Percentiles rank a stretch among this genome's conserved stretches.
Evolutionary conservation across 805 yeast genomes (phyloP).

Genomic region (Yamadazyma scolyti): DNA sequence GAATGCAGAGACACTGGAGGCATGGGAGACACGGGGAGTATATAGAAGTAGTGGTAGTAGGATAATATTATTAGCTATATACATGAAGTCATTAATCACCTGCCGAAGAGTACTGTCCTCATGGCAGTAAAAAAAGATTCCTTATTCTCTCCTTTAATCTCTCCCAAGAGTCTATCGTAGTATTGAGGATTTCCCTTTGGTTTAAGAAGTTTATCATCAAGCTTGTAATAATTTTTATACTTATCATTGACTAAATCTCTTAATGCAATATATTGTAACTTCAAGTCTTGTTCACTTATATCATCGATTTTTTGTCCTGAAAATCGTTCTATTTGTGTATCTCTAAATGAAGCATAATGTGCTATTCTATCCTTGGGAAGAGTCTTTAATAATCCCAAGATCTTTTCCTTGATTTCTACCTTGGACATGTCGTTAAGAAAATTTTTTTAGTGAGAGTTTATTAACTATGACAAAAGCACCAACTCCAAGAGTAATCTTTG

Average conservation of each 20-base stretch:
- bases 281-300: conserved; percentile 47
- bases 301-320: conserved; percentile 31
- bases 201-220: conserved; percentile 59
- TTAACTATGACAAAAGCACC: conserved; percentile 16
- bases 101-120: conserved; percentile 75
- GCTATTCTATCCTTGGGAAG: conserved; percentile 68
- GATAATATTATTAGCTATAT: no score
- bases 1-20: no score
- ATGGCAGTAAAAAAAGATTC: conserved; percentile 64
- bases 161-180: conserved; percentile 66
- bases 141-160: conserved; percentile 66
- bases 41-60: no score
- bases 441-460: neutral
- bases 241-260: conserved; percentile 57
- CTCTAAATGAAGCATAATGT: conserved; percentile 69
- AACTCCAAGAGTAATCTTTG: conserved; percentile 66
- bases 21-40: no score
- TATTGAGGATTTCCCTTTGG: conserved; percentile 89
- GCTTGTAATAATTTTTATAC: conserved; percentile 58
- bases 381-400: conserved; percentile 55
- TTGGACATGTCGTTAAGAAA: conserved; percentile 37
- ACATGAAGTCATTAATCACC: no score
- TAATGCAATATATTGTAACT: conserved; percentile 58
- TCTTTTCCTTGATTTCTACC: conserved; percentile 50
- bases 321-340: conserved; percentile 49